Conservation (phyloP, 495 filamentous ascomycete genomes). For the Lindgomyces ingoldianus region DNA sequence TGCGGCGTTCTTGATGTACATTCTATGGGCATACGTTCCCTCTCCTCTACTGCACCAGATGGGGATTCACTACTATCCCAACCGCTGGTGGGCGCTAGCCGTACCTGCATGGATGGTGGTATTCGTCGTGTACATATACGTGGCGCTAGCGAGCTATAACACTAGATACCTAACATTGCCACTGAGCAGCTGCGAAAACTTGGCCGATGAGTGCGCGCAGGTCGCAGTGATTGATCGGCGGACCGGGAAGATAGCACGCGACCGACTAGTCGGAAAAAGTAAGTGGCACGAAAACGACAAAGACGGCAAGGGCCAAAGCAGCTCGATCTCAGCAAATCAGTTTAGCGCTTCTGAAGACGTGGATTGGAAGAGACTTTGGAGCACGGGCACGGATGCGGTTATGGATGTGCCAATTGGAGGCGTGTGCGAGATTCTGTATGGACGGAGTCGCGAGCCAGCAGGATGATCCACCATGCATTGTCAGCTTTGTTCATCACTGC, state of each 20-base stretch:
- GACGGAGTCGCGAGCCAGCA: background rate
- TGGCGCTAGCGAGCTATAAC: constrained; percentile 90
- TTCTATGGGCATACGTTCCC: constrained; percentile 92
- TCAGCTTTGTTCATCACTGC: background rate
- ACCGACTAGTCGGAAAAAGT: constrained; percentile 50
- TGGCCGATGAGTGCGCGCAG: constrained; percentile 87
- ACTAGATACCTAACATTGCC: constrained; percentile 81
- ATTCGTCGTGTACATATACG: constrained; percentile 86
- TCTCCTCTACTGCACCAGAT: constrained; percentile 88
- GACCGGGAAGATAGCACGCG: constrained; percentile 57
- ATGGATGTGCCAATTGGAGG: constrained; percentile 96
- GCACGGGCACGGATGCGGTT: constrained; percentile 90
- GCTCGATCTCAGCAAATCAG: constrained; percentile 32
- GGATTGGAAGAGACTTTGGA: constrained; percentile 83
- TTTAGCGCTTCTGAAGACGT: constrained; percentile 43
- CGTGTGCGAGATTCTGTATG: constrained; percentile 91
- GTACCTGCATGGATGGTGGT: constrained; percentile 89
- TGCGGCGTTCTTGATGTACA: constrained; percentile 80
- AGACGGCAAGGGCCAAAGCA: constrained; percentile 32
- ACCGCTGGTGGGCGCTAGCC: constrained; percentile 95
- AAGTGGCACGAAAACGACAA: constrained; percentile 50
- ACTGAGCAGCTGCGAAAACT: constrained; percentile 77
- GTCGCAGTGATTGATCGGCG: constrained; percentile 75
- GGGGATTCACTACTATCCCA: constrained; percentile 94
- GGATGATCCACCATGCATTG: background rate